phyloP scores from a whole-genome alignment of 164 flowering plant genomes.

The Dillenia suffruticosa region DNA sequence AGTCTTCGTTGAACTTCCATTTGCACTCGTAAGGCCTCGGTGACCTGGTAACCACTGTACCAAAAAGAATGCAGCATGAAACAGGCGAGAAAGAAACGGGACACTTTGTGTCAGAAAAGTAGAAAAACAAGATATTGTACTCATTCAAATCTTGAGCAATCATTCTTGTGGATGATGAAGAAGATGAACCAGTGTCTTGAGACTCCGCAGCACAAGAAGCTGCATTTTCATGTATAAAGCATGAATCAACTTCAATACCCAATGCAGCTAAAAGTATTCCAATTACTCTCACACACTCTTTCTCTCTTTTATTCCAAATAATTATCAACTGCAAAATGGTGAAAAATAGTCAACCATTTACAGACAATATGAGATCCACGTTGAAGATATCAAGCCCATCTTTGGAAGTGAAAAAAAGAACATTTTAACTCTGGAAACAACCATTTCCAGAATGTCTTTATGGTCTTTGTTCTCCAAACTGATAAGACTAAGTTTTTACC shows the following conservation, averaged over 20 bases:
- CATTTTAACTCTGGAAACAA: no score
- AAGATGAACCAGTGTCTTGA: slow-evolving; percentile 65
- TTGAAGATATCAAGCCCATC: no score
- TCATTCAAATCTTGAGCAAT: slow-evolving; percentile 74
- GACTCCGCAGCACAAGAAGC: slow-evolving; percentile 68
- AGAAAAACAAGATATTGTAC: slow-evolving; percentile 35
- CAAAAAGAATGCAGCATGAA: slow-evolving; percentile 5
- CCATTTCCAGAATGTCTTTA: no score
- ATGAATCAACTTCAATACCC: background rate
- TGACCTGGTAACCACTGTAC: slow-evolving; percentile 76
- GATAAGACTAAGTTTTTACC: no score
- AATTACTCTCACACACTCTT: no score
- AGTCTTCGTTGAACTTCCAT: slow-evolving; percentile 95
- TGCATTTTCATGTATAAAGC: slow-evolving; percentile 27
- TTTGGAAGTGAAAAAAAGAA: no score
- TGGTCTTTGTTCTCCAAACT: no score
- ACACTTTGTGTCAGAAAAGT: background rate
- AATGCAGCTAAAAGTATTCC: no score
- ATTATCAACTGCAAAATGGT: no score
- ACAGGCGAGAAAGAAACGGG: background rate
- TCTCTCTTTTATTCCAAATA: no score
- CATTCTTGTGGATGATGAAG: slow-evolving; percentile 58
- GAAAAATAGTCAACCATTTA: no score
- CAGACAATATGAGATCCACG: no score
- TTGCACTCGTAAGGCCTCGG: slow-evolving; percentile 90